These are phyloP conservation scores for Salix brachista DNA, from an alignment of 345 rosid genomes.

Conservation along the genomic window DNA sequence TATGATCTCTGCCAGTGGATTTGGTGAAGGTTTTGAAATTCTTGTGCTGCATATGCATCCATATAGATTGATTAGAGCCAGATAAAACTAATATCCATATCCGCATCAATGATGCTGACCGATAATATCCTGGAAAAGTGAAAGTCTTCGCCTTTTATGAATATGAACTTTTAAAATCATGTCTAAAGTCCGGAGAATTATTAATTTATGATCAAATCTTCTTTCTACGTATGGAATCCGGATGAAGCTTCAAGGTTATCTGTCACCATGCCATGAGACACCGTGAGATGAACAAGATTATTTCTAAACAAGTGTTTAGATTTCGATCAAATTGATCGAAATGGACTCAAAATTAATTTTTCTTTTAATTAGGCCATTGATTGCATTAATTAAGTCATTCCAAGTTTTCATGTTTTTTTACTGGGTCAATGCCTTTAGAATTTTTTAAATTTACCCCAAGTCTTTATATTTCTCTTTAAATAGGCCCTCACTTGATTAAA, in stretches of 20 bases:
- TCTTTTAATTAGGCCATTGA: too few species aligned
- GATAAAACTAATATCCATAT: slow-evolving; percentile 43
- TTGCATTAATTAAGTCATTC: too few species aligned
- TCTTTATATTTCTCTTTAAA: too few species aligned
- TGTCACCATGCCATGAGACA: not conserved
- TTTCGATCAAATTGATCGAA: too few species aligned
- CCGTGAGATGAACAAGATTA: not conserved
- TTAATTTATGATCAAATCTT: slow-evolving; percentile 35
- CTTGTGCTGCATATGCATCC: slow-evolving; percentile 26
- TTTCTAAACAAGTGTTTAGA: slow-evolving; percentile 7
- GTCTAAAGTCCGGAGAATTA: slow-evolving; percentile 46
- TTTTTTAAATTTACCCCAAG: too few species aligned
- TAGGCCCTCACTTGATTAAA: too few species aligned
- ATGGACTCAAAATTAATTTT: too few species aligned
- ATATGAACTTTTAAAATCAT: slow-evolving; percentile 28
- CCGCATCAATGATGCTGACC: too few species aligned
- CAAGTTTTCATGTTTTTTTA: too few species aligned
- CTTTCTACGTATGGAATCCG: slow-evolving; percentile 41
- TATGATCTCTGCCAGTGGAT: slow-evolving; percentile 39
- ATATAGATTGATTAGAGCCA: slow-evolving; percentile 29
- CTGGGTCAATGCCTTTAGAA: too few species aligned
- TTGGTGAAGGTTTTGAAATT: slow-evolving; percentile 41
- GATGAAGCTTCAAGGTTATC: slow-evolving; percentile 37
- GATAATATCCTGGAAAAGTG: slow-evolving; percentile 27
- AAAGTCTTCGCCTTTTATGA: slow-evolving; percentile 39